Base-by-base conservation (phyloP, 2,329 filamentous ascomycete species). In the Fusarium albosuccineum region DNA sequence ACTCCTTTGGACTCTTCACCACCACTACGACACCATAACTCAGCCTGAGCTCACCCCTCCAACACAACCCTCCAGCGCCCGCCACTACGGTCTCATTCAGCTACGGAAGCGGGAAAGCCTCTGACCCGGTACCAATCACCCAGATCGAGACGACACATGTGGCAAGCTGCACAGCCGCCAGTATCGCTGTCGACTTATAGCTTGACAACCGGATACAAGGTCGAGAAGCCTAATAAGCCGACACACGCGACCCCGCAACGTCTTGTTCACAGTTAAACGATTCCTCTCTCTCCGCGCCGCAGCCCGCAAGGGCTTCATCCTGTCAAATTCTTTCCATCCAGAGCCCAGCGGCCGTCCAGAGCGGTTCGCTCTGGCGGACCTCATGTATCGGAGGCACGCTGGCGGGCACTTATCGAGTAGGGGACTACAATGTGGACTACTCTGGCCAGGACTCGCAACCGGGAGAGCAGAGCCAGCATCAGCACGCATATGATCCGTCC, bases 311-410 rank as follows among this genome's bases (percentile, higher is more conserved):
- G 85, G 85, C 83, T 80, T 80, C 79, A 73, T 77, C 78, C 75
- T 76, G 80, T 78, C 83, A 82, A 83, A 87, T 86, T 84, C 81
- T 87, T 80, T 85, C 86, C 77, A 83, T 87, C 76, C 86, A 86
- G 82, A 85, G 79, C 80, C 84, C 86, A 83, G 87, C 86, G 86
- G 85, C 86, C 89, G 89, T 89, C 88, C 87, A 89, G 89, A 87
- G 89, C 89, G 88, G 83, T 82, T 86, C 85, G 89, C 89, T 91
- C 89, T 91, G 89, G 89, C 88, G 88, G 88, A 86, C 88, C 87
- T 88, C 86, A 91, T 91, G 88, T 81, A 86, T 87, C 81, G 86
- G 84, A 84, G 87, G 82, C 86, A 91, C 87, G 83, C 87, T 91
- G 87, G 89, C 88, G 85, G 86, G 87, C 85, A 88, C 89, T 81